A percentile compares a stretch with the other conserved stretches of the same genome.
These are phyloP conservation scores for Acorus gramineus DNA, from an alignment of 106 monocot genomes.

Conservation along the genomic window DNA sequence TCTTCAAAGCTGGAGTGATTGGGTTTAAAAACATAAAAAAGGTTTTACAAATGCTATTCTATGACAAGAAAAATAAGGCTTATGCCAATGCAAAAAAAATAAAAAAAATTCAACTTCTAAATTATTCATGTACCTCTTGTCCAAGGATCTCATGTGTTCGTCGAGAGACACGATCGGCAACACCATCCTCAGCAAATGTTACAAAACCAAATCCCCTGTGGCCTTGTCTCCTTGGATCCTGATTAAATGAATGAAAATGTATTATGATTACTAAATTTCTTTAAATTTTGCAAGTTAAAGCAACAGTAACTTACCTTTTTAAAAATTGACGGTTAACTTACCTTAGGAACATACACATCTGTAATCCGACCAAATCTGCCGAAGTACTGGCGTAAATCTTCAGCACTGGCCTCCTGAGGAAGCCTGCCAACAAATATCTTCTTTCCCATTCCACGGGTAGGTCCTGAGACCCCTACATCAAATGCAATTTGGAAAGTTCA, in stretches of 20 bases:
- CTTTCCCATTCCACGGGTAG: constrained; percentile 60
- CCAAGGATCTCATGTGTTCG: constrained; percentile 94
- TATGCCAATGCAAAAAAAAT: too few species aligned
- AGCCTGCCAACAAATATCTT: constrained; percentile 98
- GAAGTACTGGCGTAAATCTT: constrained; percentile 84
- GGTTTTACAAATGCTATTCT: too few species aligned
- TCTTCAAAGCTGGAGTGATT: too few species aligned
- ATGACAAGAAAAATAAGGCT: too few species aligned
- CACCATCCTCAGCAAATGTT: constrained; percentile 96
- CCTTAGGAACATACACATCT: constrained; percentile 97
- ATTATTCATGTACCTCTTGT: constrained; percentile 58
- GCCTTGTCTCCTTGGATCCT: constrained; percentile 94
- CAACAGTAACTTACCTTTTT: too few species aligned
- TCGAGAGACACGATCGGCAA: constrained; percentile 84
- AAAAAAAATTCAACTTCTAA: too few species aligned
- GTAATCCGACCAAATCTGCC: constrained; percentile 84
- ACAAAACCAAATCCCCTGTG: constrained; percentile 99
- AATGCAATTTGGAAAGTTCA: too few species aligned
- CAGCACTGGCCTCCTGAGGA: constrained; percentile 83
- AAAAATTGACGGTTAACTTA: constrained; percentile 12
- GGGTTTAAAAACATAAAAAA: too few species aligned
- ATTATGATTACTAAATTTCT: too few species aligned
- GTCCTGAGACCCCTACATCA: constrained; percentile 30
- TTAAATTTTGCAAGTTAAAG: too few species aligned
- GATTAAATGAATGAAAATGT: constrained; percentile 2